Conservation (phyloP, 208 protist genomes). For the Trypanosoma boissoni region DNA sequence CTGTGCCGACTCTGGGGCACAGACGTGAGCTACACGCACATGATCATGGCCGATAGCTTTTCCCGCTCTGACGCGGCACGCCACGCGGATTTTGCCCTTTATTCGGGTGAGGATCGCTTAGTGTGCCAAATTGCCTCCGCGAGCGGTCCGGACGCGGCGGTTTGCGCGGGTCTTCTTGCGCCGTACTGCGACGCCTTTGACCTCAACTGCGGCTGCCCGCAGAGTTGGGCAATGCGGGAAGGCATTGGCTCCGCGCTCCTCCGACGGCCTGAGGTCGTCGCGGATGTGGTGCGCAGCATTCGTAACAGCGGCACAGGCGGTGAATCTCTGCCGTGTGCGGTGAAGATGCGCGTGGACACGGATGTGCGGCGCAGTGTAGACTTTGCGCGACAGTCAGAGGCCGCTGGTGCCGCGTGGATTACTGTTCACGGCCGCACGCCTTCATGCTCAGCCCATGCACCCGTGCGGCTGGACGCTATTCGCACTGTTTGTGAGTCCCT, state of each 20-base stretch:
- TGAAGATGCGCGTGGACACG: conserved; percentile 85
- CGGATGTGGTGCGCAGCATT: conserved; percentile 71
- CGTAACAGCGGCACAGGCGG: conserved; percentile 34
- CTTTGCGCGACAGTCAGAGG: conserved; percentile 77
- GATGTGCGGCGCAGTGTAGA: conserved; percentile 74
- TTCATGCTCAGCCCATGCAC: conserved; percentile 38
- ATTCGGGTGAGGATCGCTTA: conserved; percentile 60
- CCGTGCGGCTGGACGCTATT: conserved; percentile 62
- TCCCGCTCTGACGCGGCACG: conserved; percentile 56
- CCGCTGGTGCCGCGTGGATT: conserved; percentile 75
- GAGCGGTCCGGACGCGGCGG: conserved; percentile 51
- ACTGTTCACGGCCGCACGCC: conserved; percentile 88
- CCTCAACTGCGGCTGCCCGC: conserved; percentile 93
- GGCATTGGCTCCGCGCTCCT: conserved; percentile 74
- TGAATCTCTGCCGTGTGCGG: conserved; percentile 40
- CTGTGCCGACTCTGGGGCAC: conserved; percentile 74
- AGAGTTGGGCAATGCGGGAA: conserved; percentile 86
- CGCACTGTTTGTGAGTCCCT: conserved; percentile 58
- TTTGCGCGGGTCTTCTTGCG: conserved; percentile 43
- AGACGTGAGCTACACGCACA: conserved; percentile 88
- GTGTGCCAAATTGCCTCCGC: conserved; percentile 85
- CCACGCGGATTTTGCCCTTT: conserved; percentile 78
- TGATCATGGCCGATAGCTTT: conserved; percentile 90
- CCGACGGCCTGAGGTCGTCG: conserved; percentile 64
- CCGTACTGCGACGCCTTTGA: conserved; percentile 86